Base-by-base conservation (phyloP, 768 basidiomycete genomes). In the Serendipita sp. region DNA sequence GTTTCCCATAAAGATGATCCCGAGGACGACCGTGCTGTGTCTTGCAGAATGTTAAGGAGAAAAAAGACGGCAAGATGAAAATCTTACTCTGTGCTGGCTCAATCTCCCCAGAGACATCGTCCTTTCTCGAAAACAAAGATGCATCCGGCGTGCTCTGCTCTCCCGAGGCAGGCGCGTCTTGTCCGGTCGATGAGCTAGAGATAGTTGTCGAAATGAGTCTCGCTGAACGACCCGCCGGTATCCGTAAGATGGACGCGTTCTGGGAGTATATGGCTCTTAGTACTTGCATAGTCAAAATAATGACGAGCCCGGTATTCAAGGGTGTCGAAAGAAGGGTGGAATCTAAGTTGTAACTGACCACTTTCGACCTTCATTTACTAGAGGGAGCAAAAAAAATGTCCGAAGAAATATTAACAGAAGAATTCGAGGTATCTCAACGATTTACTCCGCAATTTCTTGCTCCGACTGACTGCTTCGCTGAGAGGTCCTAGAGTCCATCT, bases 401-500 rank as follows among this genome's bases (percentile, higher is more conserved):
- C 17, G 53, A 58, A 4, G 83, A 85, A 64, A 76, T 82, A 41
- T 77, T 96, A 61, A 77, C 82, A 62, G 93, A 97, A 75, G 93
- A 97, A 73, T 83, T 93, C 65, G 92, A 97, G 83, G 92, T 94
- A 69, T 33, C 67, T 64, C 5, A 43, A 28, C 34, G 51, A 42
- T 66, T 65, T 62, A 66, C 45, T 44, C 63, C 63, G 61, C 44
- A 62, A 62, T 42, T 42, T 53, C 30, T 45, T 50, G 56, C 62
- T 43, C 42, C 26, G 14, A 61, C 20, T 22, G 13, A 1, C 5
- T 14, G 38, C 14, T 38, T 22, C 31, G 65, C 53, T 17, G 33
- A 58, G 24, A 95, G 88, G 92, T 96, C 28, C 80, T 97, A 67
- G 92, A 95, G 75, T 86, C 91, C 2, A 98, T 98, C 72, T 98